Conservation (phyloP, 1,284 basidiomycete genomes). For the Heterobasidion irregulare region DNA sequence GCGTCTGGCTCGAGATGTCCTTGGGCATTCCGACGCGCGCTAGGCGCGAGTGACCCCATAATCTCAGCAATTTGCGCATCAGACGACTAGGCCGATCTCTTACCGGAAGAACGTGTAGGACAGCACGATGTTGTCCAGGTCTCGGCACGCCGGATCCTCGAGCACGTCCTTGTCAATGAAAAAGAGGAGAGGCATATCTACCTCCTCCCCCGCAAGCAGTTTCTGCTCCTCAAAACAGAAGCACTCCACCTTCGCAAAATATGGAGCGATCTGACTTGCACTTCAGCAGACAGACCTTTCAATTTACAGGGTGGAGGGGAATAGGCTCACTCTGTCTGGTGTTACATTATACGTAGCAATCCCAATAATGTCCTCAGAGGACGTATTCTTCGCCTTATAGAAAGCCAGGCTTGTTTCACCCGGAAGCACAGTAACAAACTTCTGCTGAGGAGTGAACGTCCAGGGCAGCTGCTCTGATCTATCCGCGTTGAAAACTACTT, state of each 20-base stretch:
- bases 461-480: conserved; percentile 86
- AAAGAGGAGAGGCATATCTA: conserved; percentile 97
- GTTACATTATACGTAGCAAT: conserved; percentile 99
- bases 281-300: not conserved
- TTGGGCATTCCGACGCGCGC: conserved; percentile 71
- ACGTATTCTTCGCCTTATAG: conserved; percentile 89
- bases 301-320: not conserved
- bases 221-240: conserved; percentile 99
- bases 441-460: conserved; percentile 89
- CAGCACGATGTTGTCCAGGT: conserved; percentile 87
- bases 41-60: conserved; percentile 18
- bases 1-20: conserved; percentile 87
- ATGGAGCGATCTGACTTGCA: conserved; percentile 78
- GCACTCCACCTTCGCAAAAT: conserved; percentile 99
- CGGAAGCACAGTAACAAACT: conserved; percentile 84
- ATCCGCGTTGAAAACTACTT: conserved; percentile 95
- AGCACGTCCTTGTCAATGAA: conserved; percentile 97
- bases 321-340: conserved; percentile 69
- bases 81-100: conserved; percentile 13
- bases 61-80: not conserved
- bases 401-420: conserved; percentile 97
- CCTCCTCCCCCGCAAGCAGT: conserved; percentile 90
- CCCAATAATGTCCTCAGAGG: conserved; percentile 86
- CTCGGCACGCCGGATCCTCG: conserved; percentile 83
- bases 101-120: conserved; percentile 98